Evolutionary conservation across 805 yeast species (phyloP).

Genomic region (Torulaspora quercuum): DNA sequence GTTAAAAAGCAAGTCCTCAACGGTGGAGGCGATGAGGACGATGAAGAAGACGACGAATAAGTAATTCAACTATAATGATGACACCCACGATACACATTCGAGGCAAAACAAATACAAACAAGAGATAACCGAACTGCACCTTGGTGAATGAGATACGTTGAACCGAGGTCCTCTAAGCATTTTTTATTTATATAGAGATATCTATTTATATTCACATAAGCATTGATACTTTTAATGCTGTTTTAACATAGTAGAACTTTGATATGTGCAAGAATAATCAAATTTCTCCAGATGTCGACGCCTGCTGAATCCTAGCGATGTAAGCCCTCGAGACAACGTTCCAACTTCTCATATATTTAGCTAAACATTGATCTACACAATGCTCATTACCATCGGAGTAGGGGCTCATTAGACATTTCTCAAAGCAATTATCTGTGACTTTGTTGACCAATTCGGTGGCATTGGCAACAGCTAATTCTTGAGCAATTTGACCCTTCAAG

Average conservation of each 20-base stretch:
- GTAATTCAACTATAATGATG: too few species aligned
- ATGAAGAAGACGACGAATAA: constrained; percentile 46
- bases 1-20: constrained; percentile 56
- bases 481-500: constrained; percentile 66
- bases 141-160: constrained; percentile 1
- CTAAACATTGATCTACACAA: constrained; percentile 75
- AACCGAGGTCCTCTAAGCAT: constrained; percentile 9
- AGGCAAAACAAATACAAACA: too few species aligned
- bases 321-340: constrained; percentile 75
- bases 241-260: neutral
- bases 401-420: constrained; percentile 68
- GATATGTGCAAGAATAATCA: constrained; percentile 15
- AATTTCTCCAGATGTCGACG: constrained; percentile 36
- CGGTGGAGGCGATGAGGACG: constrained; percentile 59
- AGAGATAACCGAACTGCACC: neutral
- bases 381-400: constrained; percentile 52
- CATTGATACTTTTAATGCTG: constrained; percentile 7
- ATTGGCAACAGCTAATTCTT: constrained; percentile 86
- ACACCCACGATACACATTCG: too few species aligned
- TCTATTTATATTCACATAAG: constrained; percentile 15
- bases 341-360: constrained; percentile 91
- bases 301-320: constrained; percentile 67
- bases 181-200: too few species aligned
- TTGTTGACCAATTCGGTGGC: constrained; percentile 84
- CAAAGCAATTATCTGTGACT: constrained; percentile 82